Percentiles rank a stretch among this genome's conserved stretches.
Evolutionary conservation across 768 basidiomycete species (phyloP).

Genomic region (Dacryopinax primogenitus): DNA sequence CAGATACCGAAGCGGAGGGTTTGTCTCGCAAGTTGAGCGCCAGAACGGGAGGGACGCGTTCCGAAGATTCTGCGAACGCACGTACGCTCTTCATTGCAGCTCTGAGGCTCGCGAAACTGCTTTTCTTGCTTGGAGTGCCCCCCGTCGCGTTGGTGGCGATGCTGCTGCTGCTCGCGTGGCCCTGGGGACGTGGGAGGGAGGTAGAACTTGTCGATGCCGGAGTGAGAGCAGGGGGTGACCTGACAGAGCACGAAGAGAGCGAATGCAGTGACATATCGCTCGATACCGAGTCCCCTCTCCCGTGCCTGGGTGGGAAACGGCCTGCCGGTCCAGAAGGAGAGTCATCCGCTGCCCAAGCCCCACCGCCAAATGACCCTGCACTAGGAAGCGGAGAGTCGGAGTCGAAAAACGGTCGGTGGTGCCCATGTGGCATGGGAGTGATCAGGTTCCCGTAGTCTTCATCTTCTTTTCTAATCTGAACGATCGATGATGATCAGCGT

Average conservation of each 20-base stretch:
- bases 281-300: too few species aligned
- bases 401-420: neutral
- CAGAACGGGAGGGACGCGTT: conserved; percentile 56
- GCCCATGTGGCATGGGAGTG: conserved; percentile 4
- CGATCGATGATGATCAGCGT: too few species aligned
- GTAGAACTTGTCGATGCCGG: neutral
- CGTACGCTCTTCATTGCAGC: conserved; percentile 72
- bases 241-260: too few species aligned
- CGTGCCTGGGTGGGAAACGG: too few species aligned
- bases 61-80: conserved; percentile 31
- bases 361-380: neutral
- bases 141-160: conserved; percentile 30
- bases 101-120: conserved; percentile 74
- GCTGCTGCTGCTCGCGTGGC: neutral
- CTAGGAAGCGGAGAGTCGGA: neutral
- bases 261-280: too few species aligned
- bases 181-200: too few species aligned
- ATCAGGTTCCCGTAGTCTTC: neutral
- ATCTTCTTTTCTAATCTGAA: too few species aligned
- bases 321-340: neutral
- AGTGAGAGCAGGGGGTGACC: too few species aligned
- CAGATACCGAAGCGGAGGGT: too few species aligned
- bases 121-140: conserved; percentile 60
- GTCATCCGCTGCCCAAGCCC: neutral
- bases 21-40: conserved; percentile 57